Percentiles rank a stretch among this genome's conserved stretches.
Evolutionary conservation across 2,329 filamentous ascomycete species (phyloP).

Genomic region (Cladorrhinum sp.): DNA sequence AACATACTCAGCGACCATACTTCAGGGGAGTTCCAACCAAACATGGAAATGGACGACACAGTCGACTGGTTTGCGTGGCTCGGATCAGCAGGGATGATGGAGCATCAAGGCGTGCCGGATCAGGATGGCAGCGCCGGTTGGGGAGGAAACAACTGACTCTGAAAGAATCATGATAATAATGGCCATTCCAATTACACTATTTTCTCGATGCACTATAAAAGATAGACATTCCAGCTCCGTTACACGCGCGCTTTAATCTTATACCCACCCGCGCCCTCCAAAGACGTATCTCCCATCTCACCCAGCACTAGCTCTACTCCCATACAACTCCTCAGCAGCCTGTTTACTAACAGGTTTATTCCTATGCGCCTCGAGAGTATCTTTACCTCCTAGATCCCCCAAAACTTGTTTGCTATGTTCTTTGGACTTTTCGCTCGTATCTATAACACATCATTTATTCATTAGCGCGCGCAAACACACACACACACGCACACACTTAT

Average conservation of each 20-base stretch:
- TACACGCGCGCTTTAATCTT: too few species aligned
- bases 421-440: slow-evolving; percentile 45
- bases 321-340: slow-evolving; percentile 39
- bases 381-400: slow-evolving; percentile 41
- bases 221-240: too few species aligned
- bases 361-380: slow-evolving; percentile 41
- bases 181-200: too few species aligned
- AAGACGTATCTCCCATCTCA: too few species aligned
- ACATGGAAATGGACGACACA: slow-evolving; percentile 5
- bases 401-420: slow-evolving; percentile 41
- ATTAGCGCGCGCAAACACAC: too few species aligned
- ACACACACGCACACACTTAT: too few species aligned
- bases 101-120: background rate
- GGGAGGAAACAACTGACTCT: background rate
- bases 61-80: slow-evolving; percentile 8
- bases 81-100: background rate
- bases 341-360: slow-evolving; percentile 41
- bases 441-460: slow-evolving; percentile 30
- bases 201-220: too few species aligned
- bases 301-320: slow-evolving; percentile 32
- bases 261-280: too few species aligned
- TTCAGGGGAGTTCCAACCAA: background rate
- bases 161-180: too few species aligned
- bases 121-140: background rate
- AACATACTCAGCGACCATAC: background rate